Conservation (phyloP, 2,329 filamentous ascomycete species). For the Colletotrichum sp. region DNA sequence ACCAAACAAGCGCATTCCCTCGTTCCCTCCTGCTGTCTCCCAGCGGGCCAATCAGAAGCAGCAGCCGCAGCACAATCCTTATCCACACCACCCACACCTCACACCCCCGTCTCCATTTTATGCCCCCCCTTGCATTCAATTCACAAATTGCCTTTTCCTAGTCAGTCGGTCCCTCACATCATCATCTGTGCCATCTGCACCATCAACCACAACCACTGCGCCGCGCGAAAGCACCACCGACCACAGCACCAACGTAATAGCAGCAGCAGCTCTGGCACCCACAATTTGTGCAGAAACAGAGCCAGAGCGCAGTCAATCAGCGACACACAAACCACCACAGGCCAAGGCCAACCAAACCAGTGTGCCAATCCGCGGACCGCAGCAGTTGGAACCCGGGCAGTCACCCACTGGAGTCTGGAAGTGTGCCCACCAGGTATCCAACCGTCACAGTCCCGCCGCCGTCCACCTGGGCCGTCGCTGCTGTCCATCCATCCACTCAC, state of each 20-base stretch:
- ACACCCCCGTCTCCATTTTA: conserved; percentile 4
- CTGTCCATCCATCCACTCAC: not conserved
- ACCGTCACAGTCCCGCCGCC: not conserved
- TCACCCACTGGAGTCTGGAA: not conserved
- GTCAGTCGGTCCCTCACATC: conserved; percentile 18
- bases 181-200: not conserved
- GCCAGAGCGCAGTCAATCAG: not conserved
- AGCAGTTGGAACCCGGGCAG: not conserved
- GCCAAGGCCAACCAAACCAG: not conserved
- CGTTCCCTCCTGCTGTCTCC: not conserved
- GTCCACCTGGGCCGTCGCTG: not conserved
- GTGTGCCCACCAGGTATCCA: not conserved
- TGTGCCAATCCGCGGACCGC: not conserved
- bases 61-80: not conserved
- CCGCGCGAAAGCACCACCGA: not conserved
- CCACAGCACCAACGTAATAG: not conserved
- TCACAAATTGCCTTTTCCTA: conserved; percentile 21
- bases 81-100: conserved; percentile 9
- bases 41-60: not conserved
- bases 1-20: conserved; percentile 15
- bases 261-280: not conserved
- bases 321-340: not conserved
- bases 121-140: conserved; percentile 17
- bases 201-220: not conserved
- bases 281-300: not conserved